These are phyloP conservation scores for Tetrahymena elliotti DNA, from an alignment of 73 alveolate genomes.

Conservation along the genomic window DNA sequence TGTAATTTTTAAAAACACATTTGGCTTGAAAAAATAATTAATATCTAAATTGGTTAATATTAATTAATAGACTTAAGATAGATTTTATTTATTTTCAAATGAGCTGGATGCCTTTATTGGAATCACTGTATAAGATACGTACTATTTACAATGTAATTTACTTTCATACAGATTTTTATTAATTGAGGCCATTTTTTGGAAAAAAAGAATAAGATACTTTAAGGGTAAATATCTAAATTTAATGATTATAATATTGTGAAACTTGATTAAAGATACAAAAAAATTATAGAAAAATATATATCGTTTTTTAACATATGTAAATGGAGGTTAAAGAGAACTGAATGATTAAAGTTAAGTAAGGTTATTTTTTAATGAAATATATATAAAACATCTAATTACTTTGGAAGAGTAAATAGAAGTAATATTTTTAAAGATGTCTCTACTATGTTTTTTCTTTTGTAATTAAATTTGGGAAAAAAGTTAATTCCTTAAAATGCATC, in stretches of 20 bases:
- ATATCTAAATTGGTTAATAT: not conserved
- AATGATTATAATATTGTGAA: not conserved
- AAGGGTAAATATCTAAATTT: not conserved
- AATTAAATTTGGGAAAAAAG: not conserved
- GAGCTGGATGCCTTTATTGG: not conserved
- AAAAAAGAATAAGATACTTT: not conserved
- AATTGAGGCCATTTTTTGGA: not conserved
- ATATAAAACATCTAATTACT: not conserved
- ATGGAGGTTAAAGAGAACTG: not conserved
- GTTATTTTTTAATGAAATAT: not conserved
- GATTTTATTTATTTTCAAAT: not conserved
- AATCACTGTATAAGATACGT: not conserved
- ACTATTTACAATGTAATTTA: not conserved
- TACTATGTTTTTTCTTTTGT: not conserved
- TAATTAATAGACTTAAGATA: not conserved
- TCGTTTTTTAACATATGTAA: not conserved
- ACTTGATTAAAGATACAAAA: not conserved
- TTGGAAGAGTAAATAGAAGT: not conserved
- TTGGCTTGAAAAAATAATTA: not conserved
- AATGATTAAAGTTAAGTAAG: no score
- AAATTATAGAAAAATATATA: no score
- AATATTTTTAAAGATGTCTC: not conserved
- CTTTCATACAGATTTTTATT: not conserved
- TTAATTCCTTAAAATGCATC: not conserved
- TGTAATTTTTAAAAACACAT: not conserved